A percentile compares a stretch with the other conserved stretches of the same genome.
Evolutionary conservation across 306 rosid species (phyloP).

Genomic region (Corylus americana): DNA sequence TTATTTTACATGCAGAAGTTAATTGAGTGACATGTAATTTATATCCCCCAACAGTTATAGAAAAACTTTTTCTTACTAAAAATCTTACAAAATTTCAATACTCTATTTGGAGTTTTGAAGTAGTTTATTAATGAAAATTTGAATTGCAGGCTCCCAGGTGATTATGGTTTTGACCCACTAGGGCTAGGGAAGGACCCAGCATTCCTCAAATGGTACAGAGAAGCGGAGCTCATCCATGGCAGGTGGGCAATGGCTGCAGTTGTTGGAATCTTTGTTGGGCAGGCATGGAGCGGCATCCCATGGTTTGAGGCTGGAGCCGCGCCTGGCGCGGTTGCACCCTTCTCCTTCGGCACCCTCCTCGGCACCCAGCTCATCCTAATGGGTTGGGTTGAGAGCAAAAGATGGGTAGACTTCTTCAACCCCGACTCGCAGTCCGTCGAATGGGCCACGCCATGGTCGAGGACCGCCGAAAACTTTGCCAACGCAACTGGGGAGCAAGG

Average conservation of each 20-base stretch:
- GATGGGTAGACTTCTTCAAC: conserved; percentile 98
- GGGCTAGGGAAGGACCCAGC: conserved; percentile 95
- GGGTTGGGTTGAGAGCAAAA: conserved; percentile 99
- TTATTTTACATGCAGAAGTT: no score
- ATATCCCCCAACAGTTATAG: no score
- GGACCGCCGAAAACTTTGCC: conserved; percentile 80
- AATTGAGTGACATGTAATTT: no score
- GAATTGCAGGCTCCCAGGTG: conserved; percentile 84
- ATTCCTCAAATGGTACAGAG: conserved; percentile 97
- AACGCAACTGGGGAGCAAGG: conserved; percentile 93
- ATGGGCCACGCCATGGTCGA: conserved; percentile 99
- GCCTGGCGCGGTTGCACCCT: conserved; percentile 87
- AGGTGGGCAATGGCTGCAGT: conserved; percentile 99
- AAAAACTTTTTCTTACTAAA: no score
- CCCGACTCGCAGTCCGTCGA: conserved; percentile 94
- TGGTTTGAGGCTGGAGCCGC: conserved; percentile 98
- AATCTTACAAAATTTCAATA: no score
- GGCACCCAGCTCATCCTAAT: conserved; percentile 90
- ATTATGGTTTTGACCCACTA: conserved; percentile 92
- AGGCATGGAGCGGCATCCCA: conserved; percentile 97
- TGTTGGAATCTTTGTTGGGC: conserved; percentile 88
- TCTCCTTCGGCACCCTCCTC: conserved; percentile 87
- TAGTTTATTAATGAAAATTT: background rate
- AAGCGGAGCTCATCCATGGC: conserved; percentile 98
- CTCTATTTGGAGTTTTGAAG: background rate